Base-by-base conservation (phyloP, 2,329 filamentous ascomycete species). In the Coniochaeta sp. region DNA sequence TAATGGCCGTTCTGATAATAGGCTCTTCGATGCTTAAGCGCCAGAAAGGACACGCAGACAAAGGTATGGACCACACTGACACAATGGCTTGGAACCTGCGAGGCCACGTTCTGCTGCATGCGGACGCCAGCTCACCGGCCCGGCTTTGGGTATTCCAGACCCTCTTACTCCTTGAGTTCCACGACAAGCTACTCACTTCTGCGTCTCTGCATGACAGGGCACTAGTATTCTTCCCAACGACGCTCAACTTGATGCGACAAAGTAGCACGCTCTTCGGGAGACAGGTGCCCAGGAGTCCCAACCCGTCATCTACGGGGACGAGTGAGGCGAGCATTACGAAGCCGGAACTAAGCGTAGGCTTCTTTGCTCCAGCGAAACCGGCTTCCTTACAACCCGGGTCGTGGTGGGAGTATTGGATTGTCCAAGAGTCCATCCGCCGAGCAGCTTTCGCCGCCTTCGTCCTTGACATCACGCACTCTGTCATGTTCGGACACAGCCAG, bases 341-440 rank as follows among this genome's bases (percentile, higher is more conserved):
- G 6, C 31, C 31, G 31, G 31, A 33, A 33, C 31, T 33, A 14
- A 33, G 31, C 31, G 31, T 33, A 6, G 20, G 45, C 22, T 28
- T 47, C 20, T 47, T 45, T 22, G 38, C 38, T 5, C 38, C 8
- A 20, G 6, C 27, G 22, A 47, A 28, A 16, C 45, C 27, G 6
- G 16, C 38, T 27, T 18, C 38, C 12, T 16, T 24, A n/a, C 4
- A 12, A 27, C 62, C 60, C 5, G 62, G 63, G 13, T 61, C 57
- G 18, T 63, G 61, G 61, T 63, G 61, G 61, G 60, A 63, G 48
- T 60, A 63, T 28, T 63, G 61, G 61, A 62, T 63, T 35, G 61
- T 59, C 3, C 61, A 62, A 47, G 61, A 63, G 54, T 60, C 61
- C 3, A 63, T 61, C 2, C 60, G 61, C 1, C 53, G 61, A 9